Evolutionary conservation across 495 filamentous ascomycete species (phyloP), one percentile per base, ranked within the genome.

Genomic region (Penicillium soppii): DNA sequence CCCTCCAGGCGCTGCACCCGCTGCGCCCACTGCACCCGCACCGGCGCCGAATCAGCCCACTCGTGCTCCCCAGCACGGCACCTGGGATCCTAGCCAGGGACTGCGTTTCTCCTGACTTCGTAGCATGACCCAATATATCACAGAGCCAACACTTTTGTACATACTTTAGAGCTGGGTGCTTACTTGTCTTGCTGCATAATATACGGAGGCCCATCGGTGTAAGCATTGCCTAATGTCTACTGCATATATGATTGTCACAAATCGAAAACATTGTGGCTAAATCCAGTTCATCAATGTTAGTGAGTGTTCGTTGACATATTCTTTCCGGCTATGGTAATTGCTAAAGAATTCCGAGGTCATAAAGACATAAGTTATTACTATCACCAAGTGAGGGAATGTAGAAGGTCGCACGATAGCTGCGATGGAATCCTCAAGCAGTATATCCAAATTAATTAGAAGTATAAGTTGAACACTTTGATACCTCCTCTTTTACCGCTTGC

Each of bases 71-170:
- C 64, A 59, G 36, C 25, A 55, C 7, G 60, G 62, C 20, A 62
- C 63, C 4, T 89, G 86, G 86, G 84, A 88, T 67, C 78, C 82
- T 4, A 81, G 69, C 42, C 74, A 76, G 36, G 84, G 83, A 15
- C 74, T 88, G 44, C 73, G 82, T 36, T 89, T 89, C 71, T 82
- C 82, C n/a, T 76, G 58, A 49, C 29, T 43, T 15, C 20, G 7
- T 2, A 4, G n/a, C 12, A 12, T 36, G 30, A 12, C 17, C 9
- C 19, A 36, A 27, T 0, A 27, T 23, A 41, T 36, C 42, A 29
- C 39, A 39, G 16, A 39, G 23, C 5, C 0, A 3, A 21, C 4
- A 20, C 17, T 5, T 23, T 30, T 21, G 15, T 39, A 51, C 30
- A 51, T 43, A 51, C 19, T 26, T 3, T 21, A 29, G 39, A 43